phyloP scores from a whole-genome alignment of 192 early-diverging fungal genomes.

The Haplosporangium gracile region DNA sequence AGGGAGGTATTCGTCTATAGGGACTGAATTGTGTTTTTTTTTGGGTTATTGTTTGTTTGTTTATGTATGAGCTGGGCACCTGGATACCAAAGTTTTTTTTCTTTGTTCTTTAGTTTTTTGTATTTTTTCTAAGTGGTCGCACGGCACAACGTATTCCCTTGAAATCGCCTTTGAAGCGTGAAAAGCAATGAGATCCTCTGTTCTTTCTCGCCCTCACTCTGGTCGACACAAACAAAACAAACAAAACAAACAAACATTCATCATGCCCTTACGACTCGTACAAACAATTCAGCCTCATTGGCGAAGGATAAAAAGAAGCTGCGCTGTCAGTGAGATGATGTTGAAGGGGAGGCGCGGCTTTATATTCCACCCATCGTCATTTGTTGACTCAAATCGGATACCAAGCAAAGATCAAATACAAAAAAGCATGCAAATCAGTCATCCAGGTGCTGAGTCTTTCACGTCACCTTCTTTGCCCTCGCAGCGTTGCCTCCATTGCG shows the following conservation, averaged over 20 bases:
- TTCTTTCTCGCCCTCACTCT: background rate
- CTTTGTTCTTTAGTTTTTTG: background rate
- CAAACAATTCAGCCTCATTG: background rate
- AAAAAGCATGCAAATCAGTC: constrained; percentile 1
- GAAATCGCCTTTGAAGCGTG: background rate
- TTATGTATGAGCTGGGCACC: background rate
- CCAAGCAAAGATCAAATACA: background rate
- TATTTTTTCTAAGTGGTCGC: background rate
- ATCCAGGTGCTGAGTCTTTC: background rate
- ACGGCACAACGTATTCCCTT: background rate
- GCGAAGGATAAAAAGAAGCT: background rate
- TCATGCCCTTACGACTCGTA: background rate
- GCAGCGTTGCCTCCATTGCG: background rate
- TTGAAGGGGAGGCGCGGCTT: background rate
- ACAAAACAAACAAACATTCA: background rate
- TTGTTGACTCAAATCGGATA: background rate
- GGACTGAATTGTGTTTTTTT: background rate
- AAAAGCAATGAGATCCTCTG: background rate
- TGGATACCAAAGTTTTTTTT: background rate
- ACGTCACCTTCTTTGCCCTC: background rate
- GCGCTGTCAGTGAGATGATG: background rate
- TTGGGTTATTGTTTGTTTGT: background rate
- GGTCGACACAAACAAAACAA: background rate
- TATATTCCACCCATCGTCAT: background rate
- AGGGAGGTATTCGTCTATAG: background rate